phyloP scores from a whole-genome alignment of 2,329 filamentous ascomycete species.

The Myriosclerotinia scirpicola region DNA sequence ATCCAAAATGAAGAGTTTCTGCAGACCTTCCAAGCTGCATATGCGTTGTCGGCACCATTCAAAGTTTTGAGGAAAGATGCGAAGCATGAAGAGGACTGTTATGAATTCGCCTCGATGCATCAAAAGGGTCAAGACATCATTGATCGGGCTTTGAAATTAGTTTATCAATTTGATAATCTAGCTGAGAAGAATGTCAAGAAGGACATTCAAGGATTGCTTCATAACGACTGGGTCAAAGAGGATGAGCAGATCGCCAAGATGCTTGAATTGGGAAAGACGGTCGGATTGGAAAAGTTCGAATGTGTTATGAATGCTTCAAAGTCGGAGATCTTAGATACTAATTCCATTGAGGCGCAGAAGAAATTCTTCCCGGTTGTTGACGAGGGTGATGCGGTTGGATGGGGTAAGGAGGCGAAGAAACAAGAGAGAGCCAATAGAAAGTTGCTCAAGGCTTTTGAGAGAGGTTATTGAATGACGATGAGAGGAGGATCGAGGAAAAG shows the following conservation, averaged over 20 bases:
- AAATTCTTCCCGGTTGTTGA: neutral
- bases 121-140: slow-evolving; percentile 9
- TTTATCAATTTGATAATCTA: slow-evolving; percentile 5
- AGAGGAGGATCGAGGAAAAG: neutral
- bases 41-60: slow-evolving; percentile 8
- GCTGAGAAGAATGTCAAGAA: slow-evolving; percentile 8
- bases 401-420: slow-evolving; percentile 21
- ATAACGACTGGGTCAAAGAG: slow-evolving; percentile 14
- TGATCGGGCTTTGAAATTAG: neutral
- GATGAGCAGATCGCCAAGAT: slow-evolving; percentile 3
- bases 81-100: neutral
- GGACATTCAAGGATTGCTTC: neutral
- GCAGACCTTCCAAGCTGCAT: neutral
- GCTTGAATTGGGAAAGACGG: slow-evolving; percentile 10
- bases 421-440: slow-evolving; percentile 17
- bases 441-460: slow-evolving; percentile 3
- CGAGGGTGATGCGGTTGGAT: neutral
- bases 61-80: neutral
- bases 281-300: slow-evolving; percentile 20
- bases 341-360: neutral
- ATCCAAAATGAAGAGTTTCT: slow-evolving; percentile 1
- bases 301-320: slow-evolving; percentile 18
- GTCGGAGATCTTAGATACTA: neutral
- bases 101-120: slow-evolving; percentile 13
- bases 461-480: neutral